Evolutionary conservation across 2,329 filamentous ascomycete species (phyloP).

Genomic region (Coccinonectria pachysandricola): DNA sequence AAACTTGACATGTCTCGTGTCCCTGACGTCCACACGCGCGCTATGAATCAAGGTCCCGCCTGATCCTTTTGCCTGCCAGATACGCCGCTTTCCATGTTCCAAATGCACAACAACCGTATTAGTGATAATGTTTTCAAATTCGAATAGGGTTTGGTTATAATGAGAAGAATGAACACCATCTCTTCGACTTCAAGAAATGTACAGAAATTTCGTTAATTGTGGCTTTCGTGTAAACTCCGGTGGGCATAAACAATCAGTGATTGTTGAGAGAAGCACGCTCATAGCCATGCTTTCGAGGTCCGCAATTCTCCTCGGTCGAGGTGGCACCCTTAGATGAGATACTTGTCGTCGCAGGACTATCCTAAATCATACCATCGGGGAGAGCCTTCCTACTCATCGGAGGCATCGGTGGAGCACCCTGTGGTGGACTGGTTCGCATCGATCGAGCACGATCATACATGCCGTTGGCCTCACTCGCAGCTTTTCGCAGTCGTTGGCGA

Average conservation of each 20-base stretch:
- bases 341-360: too few species aligned
- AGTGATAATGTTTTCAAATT: slow-evolving; percentile 1
- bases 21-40: background rate
- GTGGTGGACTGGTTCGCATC: slow-evolving; percentile 16
- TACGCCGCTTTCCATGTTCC: slow-evolving; percentile 15
- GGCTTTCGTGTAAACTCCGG: too few species aligned
- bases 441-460: slow-evolving; percentile 20
- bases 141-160: slow-evolving; percentile 6
- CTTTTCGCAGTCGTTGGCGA: slow-evolving; percentile 33
- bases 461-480: slow-evolving; percentile 29
- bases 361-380: slow-evolving; percentile 38
- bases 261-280: too few species aligned
- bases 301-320: too few species aligned
- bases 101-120: slow-evolving; percentile 4
- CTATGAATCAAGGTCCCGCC: slow-evolving; percentile 25
- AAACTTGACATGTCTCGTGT: too few species aligned
- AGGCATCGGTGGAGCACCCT: slow-evolving; percentile 17
- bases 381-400: slow-evolving; percentile 21
- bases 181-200: too few species aligned
- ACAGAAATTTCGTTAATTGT: too few species aligned
- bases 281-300: too few species aligned
- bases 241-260: too few species aligned
- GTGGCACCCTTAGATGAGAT: too few species aligned
- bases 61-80: slow-evolving; percentile 15
- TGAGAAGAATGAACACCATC: too few species aligned